These are phyloP conservation scores for Coriolopsis trogii DNA, from an alignment of 1,284 basidiomycete genomes.

Conservation along the genomic window DNA sequence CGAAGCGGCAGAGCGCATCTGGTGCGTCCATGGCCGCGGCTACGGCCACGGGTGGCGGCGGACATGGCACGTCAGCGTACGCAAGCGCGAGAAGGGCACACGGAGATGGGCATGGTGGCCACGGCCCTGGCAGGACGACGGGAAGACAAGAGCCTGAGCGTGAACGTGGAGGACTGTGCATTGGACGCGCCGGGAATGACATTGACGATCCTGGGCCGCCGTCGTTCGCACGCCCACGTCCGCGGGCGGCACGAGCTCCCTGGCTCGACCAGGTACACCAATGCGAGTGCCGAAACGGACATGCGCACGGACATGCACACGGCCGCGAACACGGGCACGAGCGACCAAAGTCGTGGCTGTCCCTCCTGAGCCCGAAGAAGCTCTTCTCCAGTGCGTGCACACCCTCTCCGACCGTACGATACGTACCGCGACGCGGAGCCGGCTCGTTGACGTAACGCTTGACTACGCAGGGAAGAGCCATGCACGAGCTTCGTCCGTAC, in stretches of 20 bases:
- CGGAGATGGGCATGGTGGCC: too few relatives aligned
- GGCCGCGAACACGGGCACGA: not conserved
- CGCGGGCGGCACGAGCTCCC: not conserved
- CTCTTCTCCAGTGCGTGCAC: constrained; percentile 22
- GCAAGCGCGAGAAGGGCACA: too few relatives aligned
- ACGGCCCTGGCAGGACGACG: too few relatives aligned
- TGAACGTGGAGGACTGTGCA: too few relatives aligned
- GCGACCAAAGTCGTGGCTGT: constrained; percentile 20
- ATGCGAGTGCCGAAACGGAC: not conserved
- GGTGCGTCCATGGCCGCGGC: not conserved
- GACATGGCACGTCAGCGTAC: too few relatives aligned
- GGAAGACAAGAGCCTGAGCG: too few relatives aligned
- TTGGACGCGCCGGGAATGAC: too few relatives aligned
- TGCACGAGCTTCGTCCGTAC: too few relatives aligned
- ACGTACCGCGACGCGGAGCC: not conserved
- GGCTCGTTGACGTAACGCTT: constrained; percentile 15
- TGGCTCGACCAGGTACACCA: not conserved
- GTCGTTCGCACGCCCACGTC: not conserved
- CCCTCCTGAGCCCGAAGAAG: constrained; percentile 15
- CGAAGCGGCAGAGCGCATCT: not conserved
- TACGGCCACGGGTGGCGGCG: too few relatives aligned
- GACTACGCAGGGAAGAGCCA: constrained; percentile 10
- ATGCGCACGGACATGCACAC: not conserved
- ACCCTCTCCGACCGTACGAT: not conserved
- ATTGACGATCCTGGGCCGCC: too few relatives aligned